A percentile compares a stretch with the other conserved stretches of the same genome.
phyloP scores from a whole-genome alignment of 1,284 basidiomycete species.

The Ustilago tritici region DNA sequence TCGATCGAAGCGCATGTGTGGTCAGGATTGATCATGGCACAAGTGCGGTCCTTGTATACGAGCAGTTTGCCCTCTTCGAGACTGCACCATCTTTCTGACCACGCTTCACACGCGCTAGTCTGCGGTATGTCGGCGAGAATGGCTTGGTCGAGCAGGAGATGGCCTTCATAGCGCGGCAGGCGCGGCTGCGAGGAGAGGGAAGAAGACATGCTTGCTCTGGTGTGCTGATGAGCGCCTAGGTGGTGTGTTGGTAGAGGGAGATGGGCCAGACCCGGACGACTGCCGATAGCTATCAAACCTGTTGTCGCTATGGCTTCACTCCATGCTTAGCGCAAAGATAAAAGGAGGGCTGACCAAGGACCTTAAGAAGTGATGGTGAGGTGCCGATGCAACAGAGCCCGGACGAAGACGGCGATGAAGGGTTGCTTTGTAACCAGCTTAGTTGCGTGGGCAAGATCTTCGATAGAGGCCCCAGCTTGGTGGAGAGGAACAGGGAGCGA shows the following conservation, averaged over 20 bases:
- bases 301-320: too few species aligned
- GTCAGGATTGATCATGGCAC: constrained; percentile 37
- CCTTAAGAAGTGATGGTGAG: too few species aligned
- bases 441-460: neutral
- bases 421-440: neutral
- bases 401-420: neutral
- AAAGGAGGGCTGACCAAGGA: too few species aligned
- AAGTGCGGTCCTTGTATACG: constrained; percentile 35
- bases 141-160: constrained; percentile 29
- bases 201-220: constrained; percentile 5
- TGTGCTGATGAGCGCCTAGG: too few species aligned
- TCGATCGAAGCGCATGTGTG: constrained; percentile 21
- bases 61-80: constrained; percentile 42
- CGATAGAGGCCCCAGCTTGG: neutral
- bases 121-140: constrained; percentile 18
- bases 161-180: constrained; percentile 38
- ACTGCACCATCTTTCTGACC: constrained; percentile 45
- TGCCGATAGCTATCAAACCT: neutral
- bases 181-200: constrained; percentile 5
- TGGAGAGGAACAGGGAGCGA: neutral
- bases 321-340: too few species aligned
- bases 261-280: neutral
- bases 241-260: too few species aligned
- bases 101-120: constrained; percentile 22
- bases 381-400: neutral